Percentiles rank a stretch among this genome's conserved stretches.
These are phyloP conservation scores for Cubamyces lactineus DNA, from an alignment of 768 basidiomycete species.

Conservation along the genomic window DNA sequence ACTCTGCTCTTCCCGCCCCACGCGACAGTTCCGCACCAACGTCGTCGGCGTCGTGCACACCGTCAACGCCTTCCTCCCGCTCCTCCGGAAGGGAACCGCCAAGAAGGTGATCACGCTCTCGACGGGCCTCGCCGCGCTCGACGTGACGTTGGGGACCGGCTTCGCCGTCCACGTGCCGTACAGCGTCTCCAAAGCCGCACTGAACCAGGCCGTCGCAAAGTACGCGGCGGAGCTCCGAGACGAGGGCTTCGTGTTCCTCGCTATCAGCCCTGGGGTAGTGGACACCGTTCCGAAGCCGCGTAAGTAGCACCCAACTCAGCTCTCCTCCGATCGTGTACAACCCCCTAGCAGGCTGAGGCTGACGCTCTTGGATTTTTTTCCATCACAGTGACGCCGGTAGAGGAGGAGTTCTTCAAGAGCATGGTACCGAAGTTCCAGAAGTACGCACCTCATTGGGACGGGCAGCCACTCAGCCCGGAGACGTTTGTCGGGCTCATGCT, in stretches of 20 bases:
- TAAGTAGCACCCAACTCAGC: constrained; percentile 10
- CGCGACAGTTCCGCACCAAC: constrained; percentile 37
- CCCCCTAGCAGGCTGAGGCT: too few species aligned
- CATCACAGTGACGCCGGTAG: constrained; percentile 21
- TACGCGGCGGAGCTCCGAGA: constrained; percentile 33
- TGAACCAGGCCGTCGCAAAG: constrained; percentile 42
- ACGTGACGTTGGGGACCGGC: constrained; percentile 28
- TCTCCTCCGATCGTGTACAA: too few species aligned
- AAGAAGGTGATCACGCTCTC: constrained; percentile 43
- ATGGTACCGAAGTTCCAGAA: constrained; percentile 32
- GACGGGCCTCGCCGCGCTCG: constrained; percentile 36
- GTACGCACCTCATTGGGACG: constrained; percentile 10
- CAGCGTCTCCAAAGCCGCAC: constrained; percentile 41
- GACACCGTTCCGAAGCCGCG: constrained; percentile 32
- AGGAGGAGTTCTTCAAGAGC: constrained; percentile 30
- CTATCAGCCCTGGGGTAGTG: constrained; percentile 43
- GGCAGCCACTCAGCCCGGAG: constrained; percentile 13
- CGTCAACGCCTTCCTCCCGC: constrained; percentile 44
- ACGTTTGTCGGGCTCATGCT: constrained; percentile 20
- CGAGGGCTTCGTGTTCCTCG: constrained; percentile 42
- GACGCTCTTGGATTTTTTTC: too few species aligned
- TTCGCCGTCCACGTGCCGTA: constrained; percentile 31
- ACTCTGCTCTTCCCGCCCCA: too few species aligned
- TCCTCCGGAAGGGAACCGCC: constrained; percentile 36
- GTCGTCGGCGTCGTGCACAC: constrained; percentile 40